Evolutionary conservation across 768 basidiomycete genomes (phyloP), one percentile per base, ranked within the genome.

Genomic region (Basidioascus undulatus): DNA sequence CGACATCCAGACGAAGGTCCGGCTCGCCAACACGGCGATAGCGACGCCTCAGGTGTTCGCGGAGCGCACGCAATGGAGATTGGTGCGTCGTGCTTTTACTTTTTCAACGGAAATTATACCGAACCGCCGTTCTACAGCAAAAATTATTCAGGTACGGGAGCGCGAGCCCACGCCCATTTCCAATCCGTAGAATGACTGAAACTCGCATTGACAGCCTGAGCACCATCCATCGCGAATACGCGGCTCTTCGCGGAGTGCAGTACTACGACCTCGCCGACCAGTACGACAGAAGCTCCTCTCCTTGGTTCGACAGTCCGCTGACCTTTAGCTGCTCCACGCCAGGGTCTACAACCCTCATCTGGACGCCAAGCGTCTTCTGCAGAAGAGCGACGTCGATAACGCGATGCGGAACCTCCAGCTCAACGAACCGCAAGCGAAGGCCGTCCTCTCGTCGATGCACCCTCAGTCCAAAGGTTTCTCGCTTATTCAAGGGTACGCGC

Each of bases 381-480:
- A 72, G 7, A 44, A 50, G 5, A 55, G 51, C n/a, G 70, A 73
- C 20, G 55, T 89, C 6, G 56, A 67, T 39, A 62, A 67, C 41
- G 66, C 74, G 8, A 84, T 86, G 76, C 53, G 62, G 7, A 61
- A 60, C 3, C 76, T 76, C 54, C 62, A 65, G 31, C 70, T 94
- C 38, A 98, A 98, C 53, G 76, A 87, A 54, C 92, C 92, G 2
- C 92, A 98, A 57, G 87, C 92, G 7, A 67, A 61, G 26, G 92
- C 92, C 8, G 82, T 98, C 30, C 55, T 80, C 12, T 72, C 72
- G 25, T 71, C 84, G 0, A 62, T 87, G 48, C 25, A 43, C 7
- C 45, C 45, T 3, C 58, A 63, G 36, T 67, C 67, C 0, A 56
- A 70, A 11, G 92, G 87, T 0, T 92, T 98, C 53, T 69, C 72